Base-by-base conservation (phyloP, 106 monocot species). In the Platanthera guangdongensis region DNA sequence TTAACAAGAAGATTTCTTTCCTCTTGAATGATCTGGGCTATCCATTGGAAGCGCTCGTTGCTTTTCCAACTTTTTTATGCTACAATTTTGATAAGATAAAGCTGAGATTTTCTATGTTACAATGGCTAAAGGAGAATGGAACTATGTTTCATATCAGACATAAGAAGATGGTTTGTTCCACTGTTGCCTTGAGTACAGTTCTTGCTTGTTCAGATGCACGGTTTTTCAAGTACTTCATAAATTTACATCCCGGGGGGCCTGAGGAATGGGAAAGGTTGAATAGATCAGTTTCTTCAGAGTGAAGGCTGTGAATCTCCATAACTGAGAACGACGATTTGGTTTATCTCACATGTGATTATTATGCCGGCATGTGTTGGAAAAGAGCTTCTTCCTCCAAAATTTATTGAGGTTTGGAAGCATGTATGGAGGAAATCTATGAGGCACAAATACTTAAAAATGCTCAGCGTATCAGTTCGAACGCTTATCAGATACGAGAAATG, bases 71-170 rank as follows among this genome's bases (percentile, higher is more conserved):
- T 60, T 90, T 49, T 78, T 68, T 93, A 63, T 93, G 93, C 74
- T 90, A 84, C 83, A 93, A 77, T 71, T 64, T 88, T 60, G 79
- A 90, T 15, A 89, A 82, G 65, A 90, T 93, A 73, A 90, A 87
- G 78, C 77, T 82, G 55, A 79, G 92, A 54, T 87, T 89, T 71
- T 79, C 85, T 18, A 87, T 92, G 92, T 81, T 81, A 53, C 76
- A 74, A 25, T 92, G 92, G 92, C 74, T 92, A 11, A 90, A 72
- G 74, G 79, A 88, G 78, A 78, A 82, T 81, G 87, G 84, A 9
- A 64, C 77, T 73, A 71, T 77, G 48, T 80, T 77, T 18, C 47
- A 78, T 39, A 84, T 71, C 52, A 87, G 77, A 71, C 81, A 72
- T 53, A 82, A 71, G 74, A 87, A 87, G 57, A 74, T 77, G 65